Conservation (phyloP, 1,284 basidiomycete species). For the Cutaneotrichosporon sp. region DNA sequence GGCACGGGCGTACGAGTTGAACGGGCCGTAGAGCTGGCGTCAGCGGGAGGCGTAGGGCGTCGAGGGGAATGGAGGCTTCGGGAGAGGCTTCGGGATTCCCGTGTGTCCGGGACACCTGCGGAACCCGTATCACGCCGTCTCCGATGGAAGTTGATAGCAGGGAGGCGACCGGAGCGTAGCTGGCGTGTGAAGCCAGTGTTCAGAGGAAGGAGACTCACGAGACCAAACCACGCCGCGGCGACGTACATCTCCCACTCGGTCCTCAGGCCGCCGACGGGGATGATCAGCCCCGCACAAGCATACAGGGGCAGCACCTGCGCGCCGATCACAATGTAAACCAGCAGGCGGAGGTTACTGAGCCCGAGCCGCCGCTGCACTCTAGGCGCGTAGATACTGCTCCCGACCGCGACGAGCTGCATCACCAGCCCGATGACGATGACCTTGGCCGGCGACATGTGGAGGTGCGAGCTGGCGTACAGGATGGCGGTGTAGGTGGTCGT, state of each 20-base stretch:
- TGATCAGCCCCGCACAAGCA: slow-evolving; percentile 75
- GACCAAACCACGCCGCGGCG: slow-evolving; percentile 77
- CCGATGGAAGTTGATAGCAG: no score
- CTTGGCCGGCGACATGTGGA: slow-evolving; percentile 55
- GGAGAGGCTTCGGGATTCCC: no score
- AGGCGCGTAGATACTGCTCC: slow-evolving; percentile 49
- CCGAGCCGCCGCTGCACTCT: slow-evolving; percentile 53
- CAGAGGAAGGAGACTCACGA: no score
- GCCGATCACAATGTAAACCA: slow-evolving; percentile 67
- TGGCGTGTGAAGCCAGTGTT: no score
- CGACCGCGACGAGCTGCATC: slow-evolving; percentile 49
- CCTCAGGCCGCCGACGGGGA: slow-evolving; percentile 65
- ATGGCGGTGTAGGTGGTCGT: slow-evolving; percentile 50
- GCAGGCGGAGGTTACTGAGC: slow-evolving; percentile 68
- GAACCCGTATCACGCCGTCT: no score
- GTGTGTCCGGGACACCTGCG: no score
- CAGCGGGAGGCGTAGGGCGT: no score
- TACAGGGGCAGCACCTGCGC: slow-evolving; percentile 74
- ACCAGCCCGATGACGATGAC: slow-evolving; percentile 54
- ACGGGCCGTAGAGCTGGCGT: slow-evolving; percentile 50
- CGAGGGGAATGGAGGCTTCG: no score
- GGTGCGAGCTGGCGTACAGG: slow-evolving; percentile 50
- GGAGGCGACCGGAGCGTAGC: no score
- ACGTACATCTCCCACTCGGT: slow-evolving; percentile 80
- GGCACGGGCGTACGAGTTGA: slow-evolving; percentile 50